Base-by-base conservation (phyloP, 805 yeast genomes). In the Metschnikowia picachoensis region DNA sequence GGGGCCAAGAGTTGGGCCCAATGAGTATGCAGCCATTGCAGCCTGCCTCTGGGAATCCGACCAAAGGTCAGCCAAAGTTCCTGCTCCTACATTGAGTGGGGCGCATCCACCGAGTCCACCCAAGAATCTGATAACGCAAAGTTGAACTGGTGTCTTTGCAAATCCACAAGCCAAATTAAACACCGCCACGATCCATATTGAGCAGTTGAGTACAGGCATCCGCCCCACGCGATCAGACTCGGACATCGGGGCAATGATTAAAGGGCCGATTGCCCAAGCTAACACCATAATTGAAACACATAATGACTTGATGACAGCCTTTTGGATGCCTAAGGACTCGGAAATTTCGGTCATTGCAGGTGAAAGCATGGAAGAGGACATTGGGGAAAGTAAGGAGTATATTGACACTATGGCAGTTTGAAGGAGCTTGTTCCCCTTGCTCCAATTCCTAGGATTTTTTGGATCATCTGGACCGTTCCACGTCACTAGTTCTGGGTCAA, bases 21-120 rank as follows among this genome's bases (percentile, higher is more conserved):
- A 67, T 0, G 87, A 74, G 58, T 76, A 82, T 8, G 78, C 62
- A 1, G 84, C 79, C 68, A 82, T 66, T 1, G 85, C 85, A 32
- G 67, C 59, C 41, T 77, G 79, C 42, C 88, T 70, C 30, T 76
- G 70, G 39, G 67, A 59, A 48, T 76, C 78, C 42, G 68, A 68
- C 70, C 73, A 83, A 49, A 83, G 57, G 57, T 84, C 90, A 15
- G 85, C 80, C 35, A 84, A 64, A 8, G 80, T 76, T 16, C 88
- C 89, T 1, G 87, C 86, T 20, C 87, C 87, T 8, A 82, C 82
- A 38, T 82, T 79, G 32, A 83, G 65, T 2, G 89, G 84, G 0
- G 86, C 82, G 43, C 83, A 76, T 7, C 85, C 87, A 42, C 82
- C 79, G n/a, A 77, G 60, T 3, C 90, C 90, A 2, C 85, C 84